phyloP scores from a whole-genome alignment of 352 stramenopile genomes.

The Phytophthora pinifolia region DNA sequence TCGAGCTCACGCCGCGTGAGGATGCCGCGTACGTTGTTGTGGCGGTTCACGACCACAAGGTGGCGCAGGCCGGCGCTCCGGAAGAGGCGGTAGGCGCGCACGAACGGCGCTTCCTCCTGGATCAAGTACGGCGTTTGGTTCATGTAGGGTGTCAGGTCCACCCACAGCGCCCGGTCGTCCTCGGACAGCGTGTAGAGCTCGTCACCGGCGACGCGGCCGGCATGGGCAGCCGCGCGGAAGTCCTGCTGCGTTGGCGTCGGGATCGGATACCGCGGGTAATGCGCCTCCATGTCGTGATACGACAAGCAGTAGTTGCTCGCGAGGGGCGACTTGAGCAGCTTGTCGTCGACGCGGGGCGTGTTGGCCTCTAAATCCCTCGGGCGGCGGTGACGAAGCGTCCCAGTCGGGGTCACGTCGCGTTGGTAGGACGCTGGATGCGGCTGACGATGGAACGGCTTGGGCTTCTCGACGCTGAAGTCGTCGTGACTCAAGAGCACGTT shows the following conservation, averaged over 20 bases:
- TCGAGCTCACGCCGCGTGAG: constrained; percentile 85
- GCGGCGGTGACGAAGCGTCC: constrained; percentile 26
- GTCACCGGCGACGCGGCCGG: constrained; percentile 32
- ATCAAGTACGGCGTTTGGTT: constrained; percentile 97
- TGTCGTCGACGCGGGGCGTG: constrained; percentile 44
- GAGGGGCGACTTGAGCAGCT: constrained; percentile 39
- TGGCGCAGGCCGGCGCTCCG: constrained; percentile 96
- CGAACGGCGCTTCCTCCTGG: constrained; percentile 94
- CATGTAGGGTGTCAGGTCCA: constrained; percentile 97
- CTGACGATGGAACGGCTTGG: constrained; percentile 72
- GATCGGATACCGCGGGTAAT: constrained; percentile 84
- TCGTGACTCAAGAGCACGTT: constrained; percentile 72
- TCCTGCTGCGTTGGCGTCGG: constrained; percentile 45
- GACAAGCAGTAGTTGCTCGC: constrained; percentile 61
- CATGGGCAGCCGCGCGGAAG: constrained; percentile 28
- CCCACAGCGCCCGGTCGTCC: constrained; percentile 90
- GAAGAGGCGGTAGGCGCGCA: constrained; percentile 96
- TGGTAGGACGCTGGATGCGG: constrained; percentile 53
- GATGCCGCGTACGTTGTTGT: constrained; percentile 91
- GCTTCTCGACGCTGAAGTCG: constrained; percentile 66
- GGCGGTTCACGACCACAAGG: constrained; percentile 92
- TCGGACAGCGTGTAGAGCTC: constrained; percentile 61
- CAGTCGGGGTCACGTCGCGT: constrained; percentile 30
- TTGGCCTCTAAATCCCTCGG: constrained; percentile 30
- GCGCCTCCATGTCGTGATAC: constrained; percentile 79